These are phyloP conservation scores for Phytophthora colocasiae DNA, from an alignment of 352 stramenopile genomes.

Conservation along the genomic window DNA sequence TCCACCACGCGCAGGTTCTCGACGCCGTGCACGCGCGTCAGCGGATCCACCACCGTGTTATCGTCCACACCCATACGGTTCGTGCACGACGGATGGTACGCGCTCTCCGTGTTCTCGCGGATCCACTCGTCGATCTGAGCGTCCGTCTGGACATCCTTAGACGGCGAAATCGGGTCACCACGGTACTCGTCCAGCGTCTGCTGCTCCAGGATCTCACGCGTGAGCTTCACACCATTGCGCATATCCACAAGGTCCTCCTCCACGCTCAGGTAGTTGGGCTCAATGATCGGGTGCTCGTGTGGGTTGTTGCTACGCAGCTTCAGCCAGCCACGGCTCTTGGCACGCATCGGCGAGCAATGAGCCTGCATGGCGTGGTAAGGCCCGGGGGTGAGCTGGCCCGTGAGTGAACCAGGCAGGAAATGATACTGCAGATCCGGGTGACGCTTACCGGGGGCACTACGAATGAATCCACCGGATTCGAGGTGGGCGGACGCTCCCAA, in stretches of 20 bases:
- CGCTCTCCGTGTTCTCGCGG: slow-evolving; percentile 83
- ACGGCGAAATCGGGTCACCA: slow-evolving; percentile 78
- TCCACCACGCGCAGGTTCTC: slow-evolving; percentile 92
- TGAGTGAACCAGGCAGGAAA: slow-evolving; percentile 86
- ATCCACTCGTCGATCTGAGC: slow-evolving; percentile 88
- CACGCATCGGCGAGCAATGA: slow-evolving; percentile 90
- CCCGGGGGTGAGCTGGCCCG: slow-evolving; percentile 39
- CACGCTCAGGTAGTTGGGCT: slow-evolving; percentile 91
- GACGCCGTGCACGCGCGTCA: slow-evolving; percentile 87
- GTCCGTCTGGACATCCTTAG: slow-evolving; percentile 64
- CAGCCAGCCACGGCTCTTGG: slow-evolving; percentile 84
- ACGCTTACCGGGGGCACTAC: slow-evolving; percentile 70
- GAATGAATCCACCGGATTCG: slow-evolving; percentile 83
- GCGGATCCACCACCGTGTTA: slow-evolving; percentile 91
- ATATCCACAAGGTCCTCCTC: slow-evolving; percentile 84
- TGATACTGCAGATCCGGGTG: slow-evolving; percentile 92
- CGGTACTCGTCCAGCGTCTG: slow-evolving; percentile 87
- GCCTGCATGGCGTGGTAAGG: slow-evolving; percentile 84
- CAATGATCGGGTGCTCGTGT: slow-evolving; percentile 80
- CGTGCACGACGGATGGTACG: slow-evolving; percentile 91
- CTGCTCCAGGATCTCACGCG: slow-evolving; percentile 90
- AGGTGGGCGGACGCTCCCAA: slow-evolving; percentile 83
- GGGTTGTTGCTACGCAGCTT: slow-evolving; percentile 82
- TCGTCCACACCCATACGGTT: slow-evolving; percentile 87
- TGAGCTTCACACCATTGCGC: slow-evolving; percentile 76